Percentiles rank a stretch among this genome's conserved stretches.
These are phyloP conservation scores for Apiospora sp. DNA, from an alignment of 2,329 filamentous ascomycete genomes.

Conservation along the genomic window DNA sequence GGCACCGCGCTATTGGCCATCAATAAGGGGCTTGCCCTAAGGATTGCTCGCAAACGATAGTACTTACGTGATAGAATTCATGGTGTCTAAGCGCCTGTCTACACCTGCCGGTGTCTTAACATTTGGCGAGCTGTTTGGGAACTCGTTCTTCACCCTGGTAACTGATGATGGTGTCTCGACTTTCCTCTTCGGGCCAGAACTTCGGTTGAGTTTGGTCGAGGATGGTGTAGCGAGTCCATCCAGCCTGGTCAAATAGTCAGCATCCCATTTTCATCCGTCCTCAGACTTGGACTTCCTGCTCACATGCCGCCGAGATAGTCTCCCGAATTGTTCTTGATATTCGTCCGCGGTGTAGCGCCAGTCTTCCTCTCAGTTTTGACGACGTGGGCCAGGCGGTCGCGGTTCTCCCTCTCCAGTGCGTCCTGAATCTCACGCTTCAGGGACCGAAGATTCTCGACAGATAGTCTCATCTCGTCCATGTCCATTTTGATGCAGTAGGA, in stretches of 20 bases:
- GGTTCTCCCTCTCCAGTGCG: constrained; percentile 77
- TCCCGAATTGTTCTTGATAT: constrained; percentile 50
- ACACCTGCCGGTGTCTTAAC: constrained; percentile 50
- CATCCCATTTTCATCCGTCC: not conserved
- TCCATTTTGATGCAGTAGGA: constrained; percentile 97
- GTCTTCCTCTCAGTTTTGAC: constrained; percentile 69
- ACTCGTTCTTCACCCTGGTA: constrained; percentile 53
- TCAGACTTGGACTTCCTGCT: not conserved
- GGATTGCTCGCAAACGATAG: not conserved
- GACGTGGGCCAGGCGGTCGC: constrained; percentile 65
- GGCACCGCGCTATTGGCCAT: constrained; percentile 56
- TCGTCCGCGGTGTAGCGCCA: constrained; percentile 69
- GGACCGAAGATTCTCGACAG: constrained; percentile 74
- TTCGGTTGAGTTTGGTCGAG: constrained; percentile 52
- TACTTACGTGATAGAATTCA: constrained; percentile 50
- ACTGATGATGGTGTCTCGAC: constrained; percentile 57
- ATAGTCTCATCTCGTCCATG: constrained; percentile 75
- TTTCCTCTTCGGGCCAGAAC: constrained; percentile 45
- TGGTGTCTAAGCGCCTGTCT: constrained; percentile 49
- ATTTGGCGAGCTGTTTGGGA: constrained; percentile 54
- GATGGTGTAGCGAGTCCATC: constrained; percentile 72
- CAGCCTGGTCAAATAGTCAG: constrained; percentile 54
- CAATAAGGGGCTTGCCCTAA: not conserved
- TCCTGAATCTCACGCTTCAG: constrained; percentile 92
- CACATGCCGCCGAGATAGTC: constrained; percentile 85